Base-by-base conservation (phyloP, 441 rosid species). In the Isatis lusitanica region DNA sequence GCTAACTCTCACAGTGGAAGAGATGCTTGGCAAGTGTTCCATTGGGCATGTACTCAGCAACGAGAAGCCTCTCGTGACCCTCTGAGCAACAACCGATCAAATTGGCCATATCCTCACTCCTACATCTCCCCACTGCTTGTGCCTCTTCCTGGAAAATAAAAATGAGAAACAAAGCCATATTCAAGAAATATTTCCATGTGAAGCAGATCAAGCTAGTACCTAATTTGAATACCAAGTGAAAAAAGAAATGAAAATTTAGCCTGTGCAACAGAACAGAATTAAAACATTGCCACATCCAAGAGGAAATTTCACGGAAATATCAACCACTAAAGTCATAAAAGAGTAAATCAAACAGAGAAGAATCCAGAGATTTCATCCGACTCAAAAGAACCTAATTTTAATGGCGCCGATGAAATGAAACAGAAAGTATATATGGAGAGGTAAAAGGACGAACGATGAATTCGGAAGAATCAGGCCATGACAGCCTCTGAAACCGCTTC, bases 11-110 rank as follows among this genome's bases (percentile, higher is more conserved):
- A 85, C 94, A 87, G 71, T 87, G 91, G 69, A 89, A 89, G 43
- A 89, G 87, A 80, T 89, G 94, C 70, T 87, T 89, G 13, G 92
- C 92, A 57, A 89, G 85, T 7, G 92, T 89, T 57, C 83, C 92
- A 71, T 87, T 78, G 30, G 91, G 84, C 94, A 85, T 87, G 64
- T 73, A 89, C 78, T 89, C 91, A 7, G 91, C 79, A n/a, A 89
- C 88, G 40, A 89, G 83, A 80, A 89, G 62, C 61, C 91, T 85
- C 81, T 89, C 92, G 30, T 89, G 87, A 35, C 85, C 89, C 47
- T 87, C 89, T 50, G 80, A 82, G 75, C 92, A 89, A 74, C 88
- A 87, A 28, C 92, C 92, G 24, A 87, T 81, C 84, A 89, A 75
- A 81, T 85, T 89, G 15, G 73, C 90, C 84, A 87, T 74, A 62